Percentiles rank a stretch among this genome's conserved stretches.
Conservation (phyloP, 148 eudicot species). For the Diospyros lotus region DNA sequence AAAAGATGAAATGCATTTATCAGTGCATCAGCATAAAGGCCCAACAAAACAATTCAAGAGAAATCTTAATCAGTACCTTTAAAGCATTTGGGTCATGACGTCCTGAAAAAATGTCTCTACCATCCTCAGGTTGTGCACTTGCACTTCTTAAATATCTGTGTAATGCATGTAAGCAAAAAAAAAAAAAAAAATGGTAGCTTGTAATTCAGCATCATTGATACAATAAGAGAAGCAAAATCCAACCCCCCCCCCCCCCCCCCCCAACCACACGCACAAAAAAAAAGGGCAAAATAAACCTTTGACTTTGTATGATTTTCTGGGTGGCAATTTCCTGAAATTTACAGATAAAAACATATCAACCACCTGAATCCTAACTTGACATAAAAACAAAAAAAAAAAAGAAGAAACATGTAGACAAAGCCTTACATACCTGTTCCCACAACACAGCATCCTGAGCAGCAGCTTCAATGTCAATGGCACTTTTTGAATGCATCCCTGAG, state of each 20-base stretch:
- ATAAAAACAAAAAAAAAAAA: conserved; percentile 10
- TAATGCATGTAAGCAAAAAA: conserved; percentile 5
- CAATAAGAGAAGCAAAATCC: background rate
- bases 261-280: background rate
- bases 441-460: conserved; percentile 81
- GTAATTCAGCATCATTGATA: conserved; percentile 3
- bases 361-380: background rate
- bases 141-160: conserved; percentile 59
- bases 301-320: conserved; percentile 64
- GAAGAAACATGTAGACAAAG: background rate
- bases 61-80: conserved; percentile 36
- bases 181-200: conserved; percentile 14
- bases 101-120: conserved; percentile 57
- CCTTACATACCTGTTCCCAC: conserved; percentile 71
- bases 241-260: too few species aligned
- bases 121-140: conserved; percentile 55
- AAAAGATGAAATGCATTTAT: background rate
- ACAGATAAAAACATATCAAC: conserved; percentile 19
- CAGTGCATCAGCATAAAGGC: background rate
- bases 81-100: conserved; percentile 80
- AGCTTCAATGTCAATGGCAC: conserved; percentile 53
- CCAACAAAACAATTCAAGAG: background rate
- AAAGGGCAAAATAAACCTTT: conserved; percentile 50
- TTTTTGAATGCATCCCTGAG: conserved; percentile 24
- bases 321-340: conserved; percentile 65